Conservation (phyloP, 148 eudicot genomes). For the Mesembryanthemum crystallinum region DNA sequence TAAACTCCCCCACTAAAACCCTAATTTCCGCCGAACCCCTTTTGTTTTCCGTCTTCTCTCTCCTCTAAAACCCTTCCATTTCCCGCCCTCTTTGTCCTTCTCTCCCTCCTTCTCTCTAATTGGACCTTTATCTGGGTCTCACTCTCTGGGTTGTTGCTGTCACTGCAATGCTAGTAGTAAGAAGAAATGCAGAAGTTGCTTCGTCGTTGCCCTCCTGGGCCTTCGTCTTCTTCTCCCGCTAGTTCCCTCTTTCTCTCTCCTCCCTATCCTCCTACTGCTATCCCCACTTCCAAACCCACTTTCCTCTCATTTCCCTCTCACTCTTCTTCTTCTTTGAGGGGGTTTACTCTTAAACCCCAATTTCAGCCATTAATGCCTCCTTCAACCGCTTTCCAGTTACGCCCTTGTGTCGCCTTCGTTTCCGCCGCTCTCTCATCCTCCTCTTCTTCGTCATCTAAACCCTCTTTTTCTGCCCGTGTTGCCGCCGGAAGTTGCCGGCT, state of each 20-base stretch:
- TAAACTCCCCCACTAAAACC: background rate
- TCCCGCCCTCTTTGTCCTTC: too few relatives aligned
- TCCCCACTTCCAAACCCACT: constrained; percentile 11
- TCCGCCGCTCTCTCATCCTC: constrained; percentile 5
- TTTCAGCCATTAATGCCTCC: constrained; percentile 26
- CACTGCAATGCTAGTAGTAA: constrained; percentile 9
- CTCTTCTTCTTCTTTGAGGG: too few relatives aligned
- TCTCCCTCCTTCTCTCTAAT: constrained; percentile 22
- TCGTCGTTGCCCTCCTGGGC: constrained; percentile 42
- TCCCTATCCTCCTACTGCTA: constrained; percentile 4
- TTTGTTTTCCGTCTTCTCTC: constrained; percentile 6
- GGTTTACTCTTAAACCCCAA: constrained; percentile 1
- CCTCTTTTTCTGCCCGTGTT: background rate
- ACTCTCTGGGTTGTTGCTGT: too few relatives aligned
- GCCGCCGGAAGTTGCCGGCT: constrained; percentile 23
- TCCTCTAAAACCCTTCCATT: background rate
- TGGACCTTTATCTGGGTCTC: background rate
- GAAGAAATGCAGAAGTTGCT: constrained; percentile 68
- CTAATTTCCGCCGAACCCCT: constrained; percentile 12
- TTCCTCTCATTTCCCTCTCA: constrained; percentile 7
- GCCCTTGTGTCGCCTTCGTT: constrained; percentile 22
- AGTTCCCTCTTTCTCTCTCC: constrained; percentile 22
- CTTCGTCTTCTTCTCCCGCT: constrained; percentile 26
- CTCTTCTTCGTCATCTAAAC: constrained; percentile 1
- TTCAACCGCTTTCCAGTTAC: constrained; percentile 23